Base-by-base conservation (phyloP, 768 basidiomycete genomes). In the Piloderma croceum region DNA sequence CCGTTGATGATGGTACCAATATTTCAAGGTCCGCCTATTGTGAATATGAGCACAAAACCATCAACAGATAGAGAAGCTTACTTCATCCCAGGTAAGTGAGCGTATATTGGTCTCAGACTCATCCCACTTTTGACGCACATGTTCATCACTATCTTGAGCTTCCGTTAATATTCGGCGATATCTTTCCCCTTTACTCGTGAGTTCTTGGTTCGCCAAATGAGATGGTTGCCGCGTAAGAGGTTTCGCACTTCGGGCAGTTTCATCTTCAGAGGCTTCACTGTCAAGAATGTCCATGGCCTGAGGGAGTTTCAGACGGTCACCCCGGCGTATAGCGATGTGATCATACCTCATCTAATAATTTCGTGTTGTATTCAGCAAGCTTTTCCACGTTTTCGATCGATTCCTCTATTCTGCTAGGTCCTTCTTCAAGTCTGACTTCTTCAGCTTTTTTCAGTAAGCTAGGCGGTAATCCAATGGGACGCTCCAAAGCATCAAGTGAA, bases 261-360 rank as follows among this genome's bases (percentile, higher is more conserved):
- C 88, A 49, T 91, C 88, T 54, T 90, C 86, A 11, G 83, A 84
- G 12, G 85, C 86, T 61, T 96, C 93, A 32, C 76, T 79, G 50
- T 94, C 91, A n/a, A 99, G 64, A 17, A 93, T 78, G 51, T 91
- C 90, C 68, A 91, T 74, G 0, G 90, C 80, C 92, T 96, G 47
- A 15, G n/a, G 12, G 31, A 24, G 7, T 34, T n/a, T n/a, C n/a
- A n/a, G n/a, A n/a, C n/a, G n/a, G n/a, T n/a, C n/a, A n/a, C n/a
- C n/a, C n/a, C n/a, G n/a, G n/a, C n/a, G n/a, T n/a, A 43, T n/a
- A 31, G 21, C 21, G 36, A 36, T 21, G 31, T 46, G 24, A 24
- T 34, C 67, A 33, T 51, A 90, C 93, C 70, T 96, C 90, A 36
- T 89, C 76, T 17, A 97, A 53, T 13, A 87, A 64, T 15, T 69